These are phyloP conservation scores for Phyllosticta citrichinensis DNA, from an alignment of 2,329 filamentous ascomycete genomes.

Conservation along the genomic window DNA sequence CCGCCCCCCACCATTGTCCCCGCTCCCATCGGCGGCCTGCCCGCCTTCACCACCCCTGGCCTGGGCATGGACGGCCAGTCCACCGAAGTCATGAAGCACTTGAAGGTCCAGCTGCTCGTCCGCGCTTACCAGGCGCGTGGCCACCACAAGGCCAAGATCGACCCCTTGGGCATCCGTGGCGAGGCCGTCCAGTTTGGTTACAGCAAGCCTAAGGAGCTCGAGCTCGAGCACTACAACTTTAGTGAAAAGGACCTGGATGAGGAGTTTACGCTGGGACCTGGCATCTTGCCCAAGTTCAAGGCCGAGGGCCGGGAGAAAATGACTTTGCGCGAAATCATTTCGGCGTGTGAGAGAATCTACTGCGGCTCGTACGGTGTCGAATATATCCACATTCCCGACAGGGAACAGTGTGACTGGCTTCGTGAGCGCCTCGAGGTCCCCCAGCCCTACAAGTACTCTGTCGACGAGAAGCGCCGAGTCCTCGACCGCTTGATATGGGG, in stretches of 20 bases:
- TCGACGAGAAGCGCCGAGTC: constrained; percentile 96
- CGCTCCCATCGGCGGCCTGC: constrained; percentile 66
- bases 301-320: constrained; percentile 85
- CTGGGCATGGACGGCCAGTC: constrained; percentile 57
- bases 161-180: constrained; percentile 86
- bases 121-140: constrained; percentile 96
- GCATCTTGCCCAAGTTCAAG: constrained; percentile 90
- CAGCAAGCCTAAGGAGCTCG: constrained; percentile 82
- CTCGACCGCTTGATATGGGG: constrained; percentile 97
- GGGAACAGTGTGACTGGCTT: constrained; percentile 97
- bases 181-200: constrained; percentile 77
- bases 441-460: constrained; percentile 89
- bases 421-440: constrained; percentile 91
- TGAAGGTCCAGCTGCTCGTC: constrained; percentile 95
- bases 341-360: constrained; percentile 88
- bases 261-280: constrained; percentile 84
- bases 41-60: constrained; percentile 58
- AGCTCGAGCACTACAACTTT: constrained; percentile 90
- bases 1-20: constrained; percentile 89
- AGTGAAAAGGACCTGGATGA: constrained; percentile 87
- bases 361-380: constrained; percentile 96
- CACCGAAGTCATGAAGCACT: constrained; percentile 83
- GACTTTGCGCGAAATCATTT: constrained; percentile 90
- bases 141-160: constrained; percentile 96
- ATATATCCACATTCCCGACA: constrained; percentile 97